A percentile compares a stretch with the other conserved stretches of the same genome.
Conservation (phyloP, 345 rosid species). For the Populus simonii region DNA sequence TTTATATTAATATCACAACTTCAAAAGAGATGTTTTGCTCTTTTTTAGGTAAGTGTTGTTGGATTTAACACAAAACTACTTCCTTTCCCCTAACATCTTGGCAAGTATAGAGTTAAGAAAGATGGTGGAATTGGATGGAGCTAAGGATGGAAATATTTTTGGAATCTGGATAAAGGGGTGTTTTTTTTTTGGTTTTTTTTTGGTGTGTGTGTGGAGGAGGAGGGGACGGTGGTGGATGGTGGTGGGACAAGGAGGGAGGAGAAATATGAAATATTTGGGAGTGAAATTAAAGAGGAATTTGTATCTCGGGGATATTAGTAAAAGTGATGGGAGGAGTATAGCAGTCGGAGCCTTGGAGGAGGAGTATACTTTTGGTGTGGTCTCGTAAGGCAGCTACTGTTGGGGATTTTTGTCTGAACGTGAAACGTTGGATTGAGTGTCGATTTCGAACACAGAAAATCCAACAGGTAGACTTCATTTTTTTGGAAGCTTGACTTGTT, state of each 20-base stretch:
- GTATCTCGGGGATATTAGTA: too few species aligned
- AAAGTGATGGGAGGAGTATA: too few species aligned
- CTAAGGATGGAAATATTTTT: not conserved
- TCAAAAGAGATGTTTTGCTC: not conserved
- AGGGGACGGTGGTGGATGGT: not conserved
- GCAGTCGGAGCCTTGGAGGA: too few species aligned
- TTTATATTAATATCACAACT: not conserved
- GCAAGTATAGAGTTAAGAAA: not conserved
- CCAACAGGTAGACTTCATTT: not conserved
- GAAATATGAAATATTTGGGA: not conserved
- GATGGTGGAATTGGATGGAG: not conserved
- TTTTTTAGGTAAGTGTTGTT: not conserved
- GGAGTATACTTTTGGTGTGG: not conserved
- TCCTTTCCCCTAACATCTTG: not conserved
- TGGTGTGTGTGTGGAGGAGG: not conserved
- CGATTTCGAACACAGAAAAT: not conserved
- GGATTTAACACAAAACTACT: not conserved
- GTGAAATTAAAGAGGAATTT: not conserved
- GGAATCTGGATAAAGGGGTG: conserved; percentile 9
- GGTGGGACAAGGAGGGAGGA: not conserved
- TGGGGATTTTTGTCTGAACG: conserved; percentile 9
- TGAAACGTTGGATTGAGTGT: not conserved
- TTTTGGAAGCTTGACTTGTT: not conserved
- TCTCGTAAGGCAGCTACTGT: conserved; percentile 10
- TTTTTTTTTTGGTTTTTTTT: too few species aligned